A percentile compares a stretch with the other conserved stretches of the same genome.
Conservation (phyloP, 2,329 filamentous ascomycete species). For the Tetracladium maxilliforme region DNA sequence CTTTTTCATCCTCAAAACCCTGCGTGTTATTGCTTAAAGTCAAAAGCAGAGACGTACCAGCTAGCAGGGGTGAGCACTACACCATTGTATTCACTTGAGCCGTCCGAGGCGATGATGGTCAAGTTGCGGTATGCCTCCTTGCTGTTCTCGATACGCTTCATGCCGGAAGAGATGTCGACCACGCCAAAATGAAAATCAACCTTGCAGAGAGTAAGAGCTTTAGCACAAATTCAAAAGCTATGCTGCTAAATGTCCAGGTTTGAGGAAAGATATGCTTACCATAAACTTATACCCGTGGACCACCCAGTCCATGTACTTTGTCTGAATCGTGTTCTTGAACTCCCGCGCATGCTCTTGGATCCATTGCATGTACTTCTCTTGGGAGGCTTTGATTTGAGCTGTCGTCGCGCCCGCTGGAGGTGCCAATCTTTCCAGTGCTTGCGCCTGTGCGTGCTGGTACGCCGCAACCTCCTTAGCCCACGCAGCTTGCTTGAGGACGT, state of each 20-base stretch:
- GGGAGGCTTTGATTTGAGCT: no score
- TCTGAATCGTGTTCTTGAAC: not conserved
- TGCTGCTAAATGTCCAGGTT: no score
- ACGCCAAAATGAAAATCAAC: not conserved
- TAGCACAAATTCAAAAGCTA: not conserved
- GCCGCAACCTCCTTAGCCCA: no score
- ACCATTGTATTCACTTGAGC: not conserved
- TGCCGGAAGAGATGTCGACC: not conserved
- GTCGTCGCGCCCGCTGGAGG: no score
- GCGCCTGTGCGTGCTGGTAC: no score
- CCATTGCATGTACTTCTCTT: not conserved
- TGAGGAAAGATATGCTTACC: not conserved
- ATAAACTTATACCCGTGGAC: not conserved
- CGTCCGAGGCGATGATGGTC: not conserved
- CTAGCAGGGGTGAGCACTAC: not conserved
- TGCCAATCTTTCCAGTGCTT: no score
- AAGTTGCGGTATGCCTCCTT: not conserved
- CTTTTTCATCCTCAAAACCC: no score
- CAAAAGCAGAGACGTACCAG: no score
- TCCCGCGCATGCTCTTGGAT: not conserved
- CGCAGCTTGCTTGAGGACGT: no score
- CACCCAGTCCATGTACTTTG: conserved; percentile 1
- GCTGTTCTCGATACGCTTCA: not conserved
- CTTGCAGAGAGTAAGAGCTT: not conserved
- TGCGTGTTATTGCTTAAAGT: no score